Percentiles rank a stretch among this genome's conserved stretches.
Conservation (phyloP, 257 asterid genomes). For the Paraleonurus japonicus region DNA sequence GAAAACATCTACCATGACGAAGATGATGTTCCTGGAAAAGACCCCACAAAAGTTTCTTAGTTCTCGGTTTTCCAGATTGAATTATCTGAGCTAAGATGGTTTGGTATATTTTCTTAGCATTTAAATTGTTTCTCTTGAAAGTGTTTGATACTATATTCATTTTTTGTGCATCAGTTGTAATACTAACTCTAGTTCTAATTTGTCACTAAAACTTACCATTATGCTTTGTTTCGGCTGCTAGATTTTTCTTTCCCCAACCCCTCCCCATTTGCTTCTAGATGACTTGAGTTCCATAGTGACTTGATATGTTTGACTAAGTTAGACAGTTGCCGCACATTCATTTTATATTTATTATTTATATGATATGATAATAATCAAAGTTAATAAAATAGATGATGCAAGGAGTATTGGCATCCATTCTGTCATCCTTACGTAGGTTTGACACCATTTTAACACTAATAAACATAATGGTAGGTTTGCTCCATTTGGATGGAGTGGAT, state of each 20-base stretch:
- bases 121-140: neutral
- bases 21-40: constrained; percentile 80
- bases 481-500: too few relatives aligned
- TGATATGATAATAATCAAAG: too few relatives aligned
- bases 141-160: neutral
- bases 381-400: neutral
- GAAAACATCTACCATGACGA: constrained; percentile 92
- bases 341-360: too few relatives aligned
- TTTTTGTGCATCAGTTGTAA: neutral
- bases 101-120: neutral
- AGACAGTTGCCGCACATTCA: too few relatives aligned
- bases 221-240: neutral
- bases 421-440: neutral
- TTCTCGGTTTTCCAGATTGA: neutral
- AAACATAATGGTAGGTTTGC: too few relatives aligned
- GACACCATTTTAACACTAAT: neutral
- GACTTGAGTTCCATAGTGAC: too few relatives aligned
- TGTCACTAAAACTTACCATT: neutral
- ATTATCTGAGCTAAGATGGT: neutral
- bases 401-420: neutral
- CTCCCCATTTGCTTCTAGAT: too few relatives aligned
- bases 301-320: neutral
- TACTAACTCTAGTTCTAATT: neutral
- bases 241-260: too few relatives aligned
- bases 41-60: constrained; percentile 47